Base-by-base conservation (phyloP, 169 alveolate genomes). In the Plasmodium gonderi region DNA sequence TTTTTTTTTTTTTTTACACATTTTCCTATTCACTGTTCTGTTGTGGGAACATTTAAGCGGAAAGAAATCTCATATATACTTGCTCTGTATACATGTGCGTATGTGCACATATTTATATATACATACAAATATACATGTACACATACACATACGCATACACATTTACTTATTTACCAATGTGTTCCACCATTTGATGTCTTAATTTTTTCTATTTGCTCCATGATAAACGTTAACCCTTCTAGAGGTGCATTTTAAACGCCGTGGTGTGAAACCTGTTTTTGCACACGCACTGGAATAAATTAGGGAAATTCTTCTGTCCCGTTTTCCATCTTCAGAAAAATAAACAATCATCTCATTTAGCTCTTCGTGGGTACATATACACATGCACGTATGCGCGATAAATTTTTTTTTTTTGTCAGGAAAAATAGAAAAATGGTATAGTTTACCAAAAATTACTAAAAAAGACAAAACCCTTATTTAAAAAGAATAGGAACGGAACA, bases 201-300 rank as follows among this genome's bases (percentile, higher is more conserved):
- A 54, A 6, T 54, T 54, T 54, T 42, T 54, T 54, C n/a, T n/a
- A n/a, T n/a, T 54, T 23, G 26, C 69, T 31, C 69, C 69, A n/a
- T 17, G 69, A 7, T 6, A 31, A 54, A 54, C 23, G 33, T 54
- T 54, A 12, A 26, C 69, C 69, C 33, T 2, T 12, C 49, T 80
- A 38, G 23, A 5, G 33, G 64, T 17, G 23, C 20, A 69, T 51
- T 11, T 20, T 45, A 82, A 68, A 45, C 11, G 9, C 26, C 74
- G 11, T 54, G 69, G 69, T 5, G 26, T 17, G 12, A 12, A 49
- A 45, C 38, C 51, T 14, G 26, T 45, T 68, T 29, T 82, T 82
- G 60, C 75, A 49, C 75, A 69, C 82, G 26, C 36, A 45, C 76
- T 51, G 45, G n/a, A 38, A 79, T 82, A 82, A 68, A 82, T 42